Base-by-base conservation (phyloP, 2,329 filamentous ascomycete species). In the Scedosporium dehoogii region DNA sequence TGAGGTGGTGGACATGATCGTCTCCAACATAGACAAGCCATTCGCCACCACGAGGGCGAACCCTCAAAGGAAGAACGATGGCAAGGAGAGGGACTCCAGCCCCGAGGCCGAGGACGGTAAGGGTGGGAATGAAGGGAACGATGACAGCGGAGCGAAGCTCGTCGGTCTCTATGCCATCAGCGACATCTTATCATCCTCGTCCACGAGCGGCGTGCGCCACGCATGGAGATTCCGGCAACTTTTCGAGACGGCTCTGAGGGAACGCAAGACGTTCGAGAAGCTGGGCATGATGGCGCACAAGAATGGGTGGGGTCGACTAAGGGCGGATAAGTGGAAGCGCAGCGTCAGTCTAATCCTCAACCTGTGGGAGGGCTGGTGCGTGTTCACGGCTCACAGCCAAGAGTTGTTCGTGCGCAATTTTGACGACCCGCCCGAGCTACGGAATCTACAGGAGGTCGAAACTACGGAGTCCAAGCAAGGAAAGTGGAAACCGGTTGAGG, bases 1-100 rank as follows among this genome's bases (percentile, higher is more conserved):
- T 66, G 94, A 97, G 75, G 88, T 97, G 42, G 92, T 96, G n/a
- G 85, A 93, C 59, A 85, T 96, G 75, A 86, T 97, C 44, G 83
- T 96, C 0, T 81, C 86, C 1, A 97, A 99, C 69, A 81, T 97
- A 41, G 81, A 89, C 64, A 85, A 82, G 60, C 94, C 94, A 0
- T 85, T 96, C 63, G 83, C 86, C 5, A 85, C 88, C 66, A 90
- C 86, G 1, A 82, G 61, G 1, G 63, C 63, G 14, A 61, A 61
- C 18, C 46, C 59, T 12, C 9, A 61, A 41, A 56, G 25, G 48
- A 56, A 42, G 18, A 21, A 46, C 16, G 46, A 51, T 82, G 6
- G 89, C 89, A 25, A 92, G 91, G 69, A 73, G 9, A 71, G 74
- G 14, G 75, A 77, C 4, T 74, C 69, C 1, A 74, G 74, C 0